Percentiles rank a stretch among this genome's conserved stretches.
These are phyloP conservation scores for Psilocybe subaeruginosa DNA, from an alignment of 768 basidiomycete genomes.

Conservation along the genomic window DNA sequence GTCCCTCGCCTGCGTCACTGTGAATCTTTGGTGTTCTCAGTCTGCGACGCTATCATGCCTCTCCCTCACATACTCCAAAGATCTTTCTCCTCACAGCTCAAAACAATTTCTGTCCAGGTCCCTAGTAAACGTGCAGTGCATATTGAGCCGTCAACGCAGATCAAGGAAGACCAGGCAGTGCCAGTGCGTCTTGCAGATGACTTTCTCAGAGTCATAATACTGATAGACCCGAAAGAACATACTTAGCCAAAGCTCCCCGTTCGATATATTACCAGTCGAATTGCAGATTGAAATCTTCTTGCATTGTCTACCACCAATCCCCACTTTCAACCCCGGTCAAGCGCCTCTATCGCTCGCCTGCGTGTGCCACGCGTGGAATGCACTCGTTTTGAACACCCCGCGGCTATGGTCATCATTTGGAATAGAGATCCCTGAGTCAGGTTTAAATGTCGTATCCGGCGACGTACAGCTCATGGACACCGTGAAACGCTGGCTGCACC, in stretches of 20 bases:
- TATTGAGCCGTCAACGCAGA: not conserved
- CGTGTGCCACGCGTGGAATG: conserved; percentile 47
- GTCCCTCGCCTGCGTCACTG: not conserved
- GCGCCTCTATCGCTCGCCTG: conserved; percentile 41
- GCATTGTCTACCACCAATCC: conserved; percentile 35
- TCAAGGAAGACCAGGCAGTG: not conserved
- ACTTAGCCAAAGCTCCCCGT: conserved; percentile 18
- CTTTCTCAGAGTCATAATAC: not conserved
- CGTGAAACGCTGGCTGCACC: conserved; percentile 38
- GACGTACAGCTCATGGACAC: conserved; percentile 23
- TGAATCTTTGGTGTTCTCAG: not conserved
- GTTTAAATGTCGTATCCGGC: conserved; percentile 8
- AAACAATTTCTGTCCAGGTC: not conserved
- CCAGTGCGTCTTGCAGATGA: not conserved
- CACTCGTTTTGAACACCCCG: conserved; percentile 39
- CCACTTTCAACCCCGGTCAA: conserved; percentile 31
- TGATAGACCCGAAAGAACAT: not conserved
- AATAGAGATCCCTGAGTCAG: conserved; percentile 30
- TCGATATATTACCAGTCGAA: conserved; percentile 46
- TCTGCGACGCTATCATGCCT: not conserved
- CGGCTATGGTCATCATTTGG: conserved; percentile 51
- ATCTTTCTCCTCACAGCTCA: not conserved
- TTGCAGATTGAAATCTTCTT: conserved; percentile 50
- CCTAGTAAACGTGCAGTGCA: not conserved
- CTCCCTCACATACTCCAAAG: not conserved